Conservation (phyloP, 2,329 filamentous ascomycete species). For the Parascedosporium putredinis region DNA sequence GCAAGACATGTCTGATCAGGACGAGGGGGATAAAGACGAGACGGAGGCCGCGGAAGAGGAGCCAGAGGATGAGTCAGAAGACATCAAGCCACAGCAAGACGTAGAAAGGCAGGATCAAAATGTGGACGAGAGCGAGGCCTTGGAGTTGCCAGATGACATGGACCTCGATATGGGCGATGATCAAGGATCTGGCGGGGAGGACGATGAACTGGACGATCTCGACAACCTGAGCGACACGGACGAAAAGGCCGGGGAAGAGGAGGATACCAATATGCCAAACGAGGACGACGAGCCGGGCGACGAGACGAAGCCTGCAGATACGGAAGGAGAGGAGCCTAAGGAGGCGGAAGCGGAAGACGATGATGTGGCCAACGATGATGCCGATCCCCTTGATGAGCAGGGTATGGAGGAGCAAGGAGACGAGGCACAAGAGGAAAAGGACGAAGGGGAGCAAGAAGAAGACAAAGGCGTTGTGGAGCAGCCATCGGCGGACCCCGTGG, state of each 20-base stretch:
- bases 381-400: slow-evolving; percentile 19
- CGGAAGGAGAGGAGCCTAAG: slow-evolving; percentile 19
- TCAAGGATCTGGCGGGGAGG: slow-evolving; percentile 44
- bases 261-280: slow-evolving; percentile 30
- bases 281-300: slow-evolving; percentile 40
- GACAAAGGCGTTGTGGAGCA: slow-evolving; percentile 25
- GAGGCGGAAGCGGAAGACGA: slow-evolving; percentile 8
- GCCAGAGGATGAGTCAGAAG: slow-evolving; percentile 40
- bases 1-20: slow-evolving; percentile 30
- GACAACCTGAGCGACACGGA: slow-evolving; percentile 46
- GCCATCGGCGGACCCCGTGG: slow-evolving; percentile 25
- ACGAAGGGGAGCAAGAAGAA: slow-evolving; percentile 42
- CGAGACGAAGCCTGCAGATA: slow-evolving; percentile 20
- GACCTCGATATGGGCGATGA: slow-evolving; percentile 69
- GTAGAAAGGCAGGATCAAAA: slow-evolving; percentile 59
- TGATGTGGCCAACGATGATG: slow-evolving; percentile 11
- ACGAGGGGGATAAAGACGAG: slow-evolving; percentile 32
- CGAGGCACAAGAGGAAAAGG: slow-evolving; percentile 38
- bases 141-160: slow-evolving; percentile 83
- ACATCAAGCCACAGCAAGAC: slow-evolving; percentile 44
- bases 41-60: slow-evolving; percentile 23
- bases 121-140: slow-evolving; percentile 67
- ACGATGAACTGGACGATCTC: slow-evolving; percentile 49
- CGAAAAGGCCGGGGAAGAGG: slow-evolving; percentile 45
- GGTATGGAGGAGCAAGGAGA: slow-evolving; percentile 21